Conservation (phyloP, 208 protist genomes). For the Phytomonas sp. region DNA sequence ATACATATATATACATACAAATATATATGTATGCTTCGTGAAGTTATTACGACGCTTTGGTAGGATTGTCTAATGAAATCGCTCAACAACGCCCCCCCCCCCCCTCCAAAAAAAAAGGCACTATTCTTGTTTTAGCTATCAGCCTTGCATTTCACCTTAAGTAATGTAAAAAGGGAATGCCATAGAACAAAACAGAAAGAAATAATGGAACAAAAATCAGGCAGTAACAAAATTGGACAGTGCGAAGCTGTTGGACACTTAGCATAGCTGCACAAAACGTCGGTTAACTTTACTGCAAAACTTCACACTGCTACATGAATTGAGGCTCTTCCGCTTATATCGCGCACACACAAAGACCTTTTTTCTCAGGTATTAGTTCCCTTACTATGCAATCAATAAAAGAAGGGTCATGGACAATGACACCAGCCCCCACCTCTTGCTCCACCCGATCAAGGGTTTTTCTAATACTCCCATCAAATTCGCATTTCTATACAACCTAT, state of each 20-base stretch:
- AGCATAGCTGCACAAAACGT: background rate
- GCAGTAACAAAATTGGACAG: constrained; percentile 14
- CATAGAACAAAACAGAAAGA: background rate
- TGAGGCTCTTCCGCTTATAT: background rate
- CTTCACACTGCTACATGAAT: background rate
- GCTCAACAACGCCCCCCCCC: background rate
- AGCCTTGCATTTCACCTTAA: background rate
- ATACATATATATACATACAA: constrained; percentile 10
- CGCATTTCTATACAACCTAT: too few species aligned
- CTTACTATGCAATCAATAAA: background rate
- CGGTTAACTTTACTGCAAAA: background rate
- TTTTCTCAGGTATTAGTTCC: background rate
- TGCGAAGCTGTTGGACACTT: background rate
- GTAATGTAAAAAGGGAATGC: background rate
- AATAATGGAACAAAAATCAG: constrained; percentile 6
- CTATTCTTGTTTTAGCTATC: background rate
- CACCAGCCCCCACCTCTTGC: background rate
- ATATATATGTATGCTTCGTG: background rate
- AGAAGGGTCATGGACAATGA: background rate
- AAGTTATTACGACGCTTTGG: background rate
- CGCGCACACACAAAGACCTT: background rate
- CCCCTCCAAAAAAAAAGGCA: background rate
- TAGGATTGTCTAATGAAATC: background rate
- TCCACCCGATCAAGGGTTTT: background rate
- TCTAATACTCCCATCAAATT: too few species aligned